Base-by-base conservation (phyloP, 140 eudicot genomes). In the Anethum foeniculum region DNA sequence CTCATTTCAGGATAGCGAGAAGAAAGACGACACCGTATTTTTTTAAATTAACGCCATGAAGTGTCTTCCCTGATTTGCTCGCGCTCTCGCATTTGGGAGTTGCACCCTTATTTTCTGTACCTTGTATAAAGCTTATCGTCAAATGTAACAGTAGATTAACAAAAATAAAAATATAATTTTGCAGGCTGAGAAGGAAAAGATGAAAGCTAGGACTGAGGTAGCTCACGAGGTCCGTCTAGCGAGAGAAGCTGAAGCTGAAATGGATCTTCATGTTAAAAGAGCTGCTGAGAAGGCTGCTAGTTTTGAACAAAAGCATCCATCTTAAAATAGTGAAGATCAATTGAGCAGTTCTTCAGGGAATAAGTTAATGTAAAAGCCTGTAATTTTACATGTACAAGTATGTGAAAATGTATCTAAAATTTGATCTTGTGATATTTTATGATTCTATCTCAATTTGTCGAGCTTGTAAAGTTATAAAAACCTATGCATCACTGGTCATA, bases 201-300 rank as follows among this genome's bases (percentile, higher is more conserved):
- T 94, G 1, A 88, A 91, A 83, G 84, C 90, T 0, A 80, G 93
- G 71, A 76, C 82, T 1, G 87, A 91, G 10, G 90, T 93, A 14
- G 98, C 98, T 7, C 94, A 89, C 38, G 98, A 93, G 85, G 86
- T 93, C 18, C 82, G 95, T 77, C 77, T 88, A 49, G 98, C 97
- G 0, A 86, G 79, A 75, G 97, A 93, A 68, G 98, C 97, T 2
- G 95, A 93, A 84, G 93, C 91, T 3, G 86, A 86, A 15, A 93
- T 91, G 95, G 89, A 91, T 48, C 30, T 79, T 52, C 98, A 93
- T 81, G 95, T 89, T 19, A 87, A 87, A 81, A 93, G 87, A 83
- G 98, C 98, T 7, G 91, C 90, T 3, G 87, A 88, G 32, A 88
- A 85, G 81, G 92, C 76, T 30, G 87, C 83, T 16, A 71, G 41